These are phyloP conservation scores for Dactylellina cionopaga DNA, from an alignment of 2,329 filamentous ascomycete genomes.

Conservation along the genomic window DNA sequence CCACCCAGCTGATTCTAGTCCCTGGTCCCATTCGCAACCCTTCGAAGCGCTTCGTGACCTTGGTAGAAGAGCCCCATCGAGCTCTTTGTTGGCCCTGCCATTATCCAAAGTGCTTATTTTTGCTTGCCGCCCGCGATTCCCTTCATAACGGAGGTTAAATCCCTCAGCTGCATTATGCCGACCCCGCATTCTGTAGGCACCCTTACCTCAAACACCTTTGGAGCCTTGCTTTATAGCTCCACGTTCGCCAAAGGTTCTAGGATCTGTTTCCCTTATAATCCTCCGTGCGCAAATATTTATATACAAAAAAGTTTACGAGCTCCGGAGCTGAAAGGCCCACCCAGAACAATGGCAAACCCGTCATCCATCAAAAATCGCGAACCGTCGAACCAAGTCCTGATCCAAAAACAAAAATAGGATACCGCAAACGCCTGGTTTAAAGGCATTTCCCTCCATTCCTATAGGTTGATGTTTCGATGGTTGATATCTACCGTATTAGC, in stretches of 20 bases:
- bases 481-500: constrained; percentile 40
- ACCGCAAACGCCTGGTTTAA: constrained; percentile 26
- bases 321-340: constrained; percentile 44
- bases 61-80: constrained; percentile 32
- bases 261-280: constrained; percentile 23
- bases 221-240: constrained; percentile 38
- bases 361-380: constrained; percentile 19
- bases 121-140: constrained; percentile 5
- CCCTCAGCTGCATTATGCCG: constrained; percentile 51
- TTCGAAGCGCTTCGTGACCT: constrained; percentile 29
- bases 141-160: constrained; percentile 37
- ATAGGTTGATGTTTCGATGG: constrained; percentile 14
- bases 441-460: constrained; percentile 6
- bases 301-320: too few species aligned
- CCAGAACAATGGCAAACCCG: background rate
- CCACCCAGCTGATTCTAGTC: constrained; percentile 22
- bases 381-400: constrained; percentile 3
- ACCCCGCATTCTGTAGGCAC: constrained; percentile 52
- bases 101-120: background rate
- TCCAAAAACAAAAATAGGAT: constrained; percentile 5
- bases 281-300: constrained; percentile 41
- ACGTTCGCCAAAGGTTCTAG: constrained; percentile 24
- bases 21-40: constrained; percentile 4
- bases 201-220: constrained; percentile 26
- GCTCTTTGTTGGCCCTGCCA: constrained; percentile 18